Conservation (phyloP, 306 rosid species). For the Ammopiptanthus mongolicus region DNA sequence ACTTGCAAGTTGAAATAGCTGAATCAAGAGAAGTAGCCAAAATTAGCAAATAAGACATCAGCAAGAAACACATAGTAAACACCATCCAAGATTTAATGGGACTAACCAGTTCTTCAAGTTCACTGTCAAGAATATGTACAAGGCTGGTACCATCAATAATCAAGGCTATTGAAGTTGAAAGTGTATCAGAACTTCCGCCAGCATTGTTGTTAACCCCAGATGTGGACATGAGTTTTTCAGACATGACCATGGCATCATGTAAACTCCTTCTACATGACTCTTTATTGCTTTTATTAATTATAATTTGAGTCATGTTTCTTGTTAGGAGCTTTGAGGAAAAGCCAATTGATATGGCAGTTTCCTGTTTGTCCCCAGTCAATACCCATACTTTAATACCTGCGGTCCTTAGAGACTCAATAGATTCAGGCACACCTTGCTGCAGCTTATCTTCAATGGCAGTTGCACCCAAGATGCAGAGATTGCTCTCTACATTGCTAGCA, state of each 20-base stretch:
- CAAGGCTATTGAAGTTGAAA: slow-evolving; percentile 49
- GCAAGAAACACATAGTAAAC: not conserved
- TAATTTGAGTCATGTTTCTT: slow-evolving; percentile 64
- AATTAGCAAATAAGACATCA: slow-evolving; percentile 27
- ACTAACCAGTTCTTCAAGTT: slow-evolving; percentile 77
- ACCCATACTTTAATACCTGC: slow-evolving; percentile 95
- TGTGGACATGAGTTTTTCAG: slow-evolving; percentile 36
- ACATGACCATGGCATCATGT: slow-evolving; percentile 68
- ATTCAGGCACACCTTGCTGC: slow-evolving; percentile 88
- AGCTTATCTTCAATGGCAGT: slow-evolving; percentile 96
- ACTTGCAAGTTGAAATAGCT: slow-evolving; percentile 76
- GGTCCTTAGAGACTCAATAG: slow-evolving; percentile 75
- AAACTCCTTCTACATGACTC: slow-evolving; percentile 69
- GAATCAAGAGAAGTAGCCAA: slow-evolving; percentile 22
- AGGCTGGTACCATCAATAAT: slow-evolving; percentile 95
- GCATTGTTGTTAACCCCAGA: too few species aligned
- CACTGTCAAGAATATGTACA: slow-evolving; percentile 81
- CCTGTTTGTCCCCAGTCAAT: slow-evolving; percentile 98
- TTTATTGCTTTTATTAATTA: slow-evolving; percentile 62
- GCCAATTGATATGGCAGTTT: slow-evolving; percentile 93
- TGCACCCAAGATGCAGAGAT: slow-evolving; percentile 67
- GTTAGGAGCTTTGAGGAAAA: slow-evolving; percentile 92
- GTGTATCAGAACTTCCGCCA: slow-evolving; percentile 31
- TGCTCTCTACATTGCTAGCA: slow-evolving; percentile 59
- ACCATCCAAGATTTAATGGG: slow-evolving; percentile 10